phyloP scores from a whole-genome alignment of 2,329 filamentous ascomycete genomes.

The Lecanicillium sp. region DNA sequence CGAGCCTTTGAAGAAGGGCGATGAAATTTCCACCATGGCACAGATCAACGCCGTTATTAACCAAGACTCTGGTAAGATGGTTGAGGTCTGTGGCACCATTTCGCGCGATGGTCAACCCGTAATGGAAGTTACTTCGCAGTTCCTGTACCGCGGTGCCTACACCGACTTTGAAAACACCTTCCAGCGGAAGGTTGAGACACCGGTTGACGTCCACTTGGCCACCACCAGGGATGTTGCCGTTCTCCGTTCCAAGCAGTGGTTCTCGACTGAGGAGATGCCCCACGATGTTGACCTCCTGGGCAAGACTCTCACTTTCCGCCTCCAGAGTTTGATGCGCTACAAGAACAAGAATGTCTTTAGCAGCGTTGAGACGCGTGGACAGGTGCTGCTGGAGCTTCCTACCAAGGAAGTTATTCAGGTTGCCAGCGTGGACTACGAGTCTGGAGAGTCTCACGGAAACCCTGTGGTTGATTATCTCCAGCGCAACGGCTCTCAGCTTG shows the following conservation, averaged over 20 bases:
- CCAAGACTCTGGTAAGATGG: slow-evolving; percentile 98
- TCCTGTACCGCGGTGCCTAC: slow-evolving; percentile 90
- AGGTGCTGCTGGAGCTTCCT: slow-evolving; percentile 87
- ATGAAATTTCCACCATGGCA: slow-evolving; percentile 84
- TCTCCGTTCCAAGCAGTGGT: slow-evolving; percentile 95
- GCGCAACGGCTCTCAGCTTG: slow-evolving; percentile 82
- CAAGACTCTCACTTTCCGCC: slow-evolving; percentile 91
- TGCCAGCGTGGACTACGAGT: slow-evolving; percentile 92
- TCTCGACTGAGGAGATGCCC: slow-evolving; percentile 63
- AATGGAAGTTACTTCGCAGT: slow-evolving; percentile 98
- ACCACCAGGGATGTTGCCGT: slow-evolving; percentile 90
- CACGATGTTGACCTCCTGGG: slow-evolving; percentile 79
- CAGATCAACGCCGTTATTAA: slow-evolving; percentile 98
- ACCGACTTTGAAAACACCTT: slow-evolving; percentile 96
- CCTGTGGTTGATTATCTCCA: slow-evolving; percentile 94
- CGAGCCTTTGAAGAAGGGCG: slow-evolving; percentile 89
- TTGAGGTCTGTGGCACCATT: slow-evolving; percentile 98
- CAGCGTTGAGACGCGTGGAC: slow-evolving; percentile 82
- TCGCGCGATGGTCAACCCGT: slow-evolving; percentile 73
- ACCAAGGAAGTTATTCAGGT: slow-evolving; percentile 97
- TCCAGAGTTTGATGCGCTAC: slow-evolving; percentile 84
- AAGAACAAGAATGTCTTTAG: slow-evolving; percentile 93
- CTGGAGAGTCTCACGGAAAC: slow-evolving; percentile 86
- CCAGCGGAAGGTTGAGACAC: slow-evolving; percentile 92
- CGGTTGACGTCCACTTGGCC: slow-evolving; percentile 82